These are phyloP conservation scores for Castanea sativa DNA, from an alignment of 306 rosid genomes.

Conservation along the genomic window DNA sequence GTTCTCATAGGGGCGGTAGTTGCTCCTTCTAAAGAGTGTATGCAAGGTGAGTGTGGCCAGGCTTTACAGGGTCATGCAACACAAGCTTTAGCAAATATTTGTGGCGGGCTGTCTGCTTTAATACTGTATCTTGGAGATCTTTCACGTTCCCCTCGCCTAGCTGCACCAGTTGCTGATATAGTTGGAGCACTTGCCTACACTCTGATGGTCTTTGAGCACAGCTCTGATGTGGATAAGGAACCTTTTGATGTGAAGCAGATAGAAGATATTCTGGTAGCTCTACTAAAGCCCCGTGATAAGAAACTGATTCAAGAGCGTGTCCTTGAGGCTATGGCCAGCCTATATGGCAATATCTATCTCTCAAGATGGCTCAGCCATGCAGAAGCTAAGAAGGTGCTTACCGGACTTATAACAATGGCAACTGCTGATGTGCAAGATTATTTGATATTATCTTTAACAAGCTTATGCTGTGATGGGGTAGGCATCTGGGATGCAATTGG, in stretches of 20 bases:
- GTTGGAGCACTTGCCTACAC: slow-evolving; percentile 95
- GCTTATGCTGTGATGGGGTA: slow-evolving; percentile 71
- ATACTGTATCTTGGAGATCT: slow-evolving; percentile 87
- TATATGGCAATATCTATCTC: slow-evolving; percentile 76
- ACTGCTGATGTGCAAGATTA: slow-evolving; percentile 76
- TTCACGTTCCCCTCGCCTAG: slow-evolving; percentile 71
- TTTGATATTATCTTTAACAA: slow-evolving; percentile 69
- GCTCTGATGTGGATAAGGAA: slow-evolving; percentile 45
- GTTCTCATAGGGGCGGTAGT: slow-evolving; percentile 91
- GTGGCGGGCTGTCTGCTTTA: slow-evolving; percentile 88
- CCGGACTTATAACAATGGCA: slow-evolving; percentile 88
- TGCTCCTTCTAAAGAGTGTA: slow-evolving; percentile 96
- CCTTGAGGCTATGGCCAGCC: slow-evolving; percentile 96
- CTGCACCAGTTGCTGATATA: slow-evolving; percentile 85
- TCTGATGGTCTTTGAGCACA: slow-evolving; percentile 76
- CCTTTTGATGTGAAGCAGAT: slow-evolving; percentile 62
- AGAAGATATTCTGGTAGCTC: slow-evolving; percentile 77
- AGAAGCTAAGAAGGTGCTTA: slow-evolving; percentile 82
- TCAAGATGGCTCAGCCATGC: slow-evolving; percentile 69
- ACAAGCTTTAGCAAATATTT: slow-evolving; percentile 80
- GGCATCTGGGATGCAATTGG: slow-evolving; percentile 92
- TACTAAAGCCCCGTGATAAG: slow-evolving; percentile 74
- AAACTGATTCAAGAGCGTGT: slow-evolving; percentile 88
- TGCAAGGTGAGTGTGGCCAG: slow-evolving; percentile 78
- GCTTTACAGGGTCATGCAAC: slow-evolving; percentile 83